phyloP scores from a whole-genome alignment of 345 rosid species.

The Boechera stricta region DNA sequence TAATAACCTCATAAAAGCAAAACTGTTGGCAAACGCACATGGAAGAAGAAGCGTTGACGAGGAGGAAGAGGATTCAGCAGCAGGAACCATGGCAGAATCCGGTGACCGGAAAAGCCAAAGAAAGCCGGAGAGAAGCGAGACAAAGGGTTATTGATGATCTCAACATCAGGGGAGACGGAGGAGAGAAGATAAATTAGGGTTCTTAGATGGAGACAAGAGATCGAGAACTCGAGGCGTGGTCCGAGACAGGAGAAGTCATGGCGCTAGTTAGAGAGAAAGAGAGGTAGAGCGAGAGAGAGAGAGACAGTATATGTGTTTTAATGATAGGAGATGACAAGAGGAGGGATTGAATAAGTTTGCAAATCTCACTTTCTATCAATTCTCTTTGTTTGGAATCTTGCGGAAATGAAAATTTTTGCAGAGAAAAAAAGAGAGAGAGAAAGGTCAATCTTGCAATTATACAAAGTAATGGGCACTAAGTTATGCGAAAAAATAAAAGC shows the following conservation, averaged over 20 bases:
- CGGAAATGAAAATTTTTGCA: constrained; percentile 61
- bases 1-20: constrained; percentile 58
- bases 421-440: constrained; percentile 45
- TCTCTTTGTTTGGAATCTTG: constrained; percentile 91
- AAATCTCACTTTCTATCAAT: constrained; percentile 85
- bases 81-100: constrained; percentile 77
- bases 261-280: not conserved
- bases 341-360: constrained; percentile 34
- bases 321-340: constrained; percentile 34
- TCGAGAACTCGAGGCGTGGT: constrained; percentile 22
- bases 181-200: constrained; percentile 38
- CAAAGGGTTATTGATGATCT: constrained; percentile 35
- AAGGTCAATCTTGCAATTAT: constrained; percentile 38
- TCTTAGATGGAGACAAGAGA: constrained; percentile 32
- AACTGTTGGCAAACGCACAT: constrained; percentile 49
- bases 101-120: constrained; percentile 47
- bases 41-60: constrained; percentile 39
- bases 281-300: not conserved
- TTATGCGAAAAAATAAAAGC: constrained; percentile 21
- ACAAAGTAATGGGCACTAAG: constrained; percentile 34
- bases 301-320: constrained; percentile 6
- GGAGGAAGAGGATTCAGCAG: constrained; percentile 49
- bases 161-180: constrained; percentile 44
- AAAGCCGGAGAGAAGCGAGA: constrained; percentile 30
- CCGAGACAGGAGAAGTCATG: constrained; percentile 40